Base-by-base conservation (phyloP, 768 basidiomycete genomes). In the Russula vinacea region DNA sequence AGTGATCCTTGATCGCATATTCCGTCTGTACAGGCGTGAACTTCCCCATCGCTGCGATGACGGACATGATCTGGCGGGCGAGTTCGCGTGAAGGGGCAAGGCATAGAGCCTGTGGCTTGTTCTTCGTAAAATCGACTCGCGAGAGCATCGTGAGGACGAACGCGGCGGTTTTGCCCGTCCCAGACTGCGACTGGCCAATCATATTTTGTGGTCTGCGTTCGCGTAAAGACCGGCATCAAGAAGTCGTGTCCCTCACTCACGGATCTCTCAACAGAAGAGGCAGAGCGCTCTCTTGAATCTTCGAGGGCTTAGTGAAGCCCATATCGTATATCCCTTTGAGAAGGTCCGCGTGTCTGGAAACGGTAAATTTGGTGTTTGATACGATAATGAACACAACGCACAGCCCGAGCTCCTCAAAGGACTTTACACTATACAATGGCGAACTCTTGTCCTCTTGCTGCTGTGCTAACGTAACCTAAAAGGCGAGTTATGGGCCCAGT, bases 101-200 rank as follows among this genome's bases (percentile, higher is more conserved):
- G 77, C 96, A 98, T 56, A 99, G 79, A 3, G 96, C 97, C 91
- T 98, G 96, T 26, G 94, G 89, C 67, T 88, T 87, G 68, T 89
- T 83, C 51, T 86, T 78, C 24, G 84, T 80, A 70, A 89, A 95
- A 76, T 98, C 93, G 53, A 98, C 83, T 45, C 96, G 87, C 73
- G 90, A 94, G 17, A 98, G 83, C 95, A 99, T 98, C 13, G 96
- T 95, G 55, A 99, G 80, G 14, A 94, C 92, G 74, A 99, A 99
- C 11, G 97, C 97, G 5, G 97, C 97, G 2, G 97, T 98, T 79
- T 99, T 99, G 55, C 97, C 97, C 10, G 97, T 99, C 44, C 97
- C 97, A 39, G 97, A 98, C 72, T 99, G 97, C 57, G 95, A 98
- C 78, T 99, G 97, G 19, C 94, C 97, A 73, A 98, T 98, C 89